Percentiles rank a stretch among this genome's conserved stretches.
Conservation (phyloP, 1,139 yeast species). For the Zygosaccharomyces sapae region DNA sequence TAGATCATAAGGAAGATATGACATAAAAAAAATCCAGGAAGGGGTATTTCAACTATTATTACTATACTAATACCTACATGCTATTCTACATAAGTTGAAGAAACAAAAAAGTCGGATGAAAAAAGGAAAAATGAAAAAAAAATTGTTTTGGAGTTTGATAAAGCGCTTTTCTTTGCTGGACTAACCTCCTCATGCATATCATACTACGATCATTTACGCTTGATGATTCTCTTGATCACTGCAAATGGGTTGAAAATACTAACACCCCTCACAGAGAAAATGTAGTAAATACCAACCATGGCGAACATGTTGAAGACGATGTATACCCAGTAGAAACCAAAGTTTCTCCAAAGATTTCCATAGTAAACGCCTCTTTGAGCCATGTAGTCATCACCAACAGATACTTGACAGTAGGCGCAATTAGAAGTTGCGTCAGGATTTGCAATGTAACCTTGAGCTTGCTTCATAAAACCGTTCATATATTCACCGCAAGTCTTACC, state of each 20-base stretch:
- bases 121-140: not conserved
- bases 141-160: not conserved
- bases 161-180: not conserved
- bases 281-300: slow-evolving; percentile 40
- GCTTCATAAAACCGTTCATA: slow-evolving; percentile 34
- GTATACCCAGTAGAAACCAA: slow-evolving; percentile 51
- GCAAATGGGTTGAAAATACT: slow-evolving; percentile 18
- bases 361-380: slow-evolving; percentile 42
- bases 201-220: slow-evolving; percentile 3
- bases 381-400: slow-evolving; percentile 41
- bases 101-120: not conserved
- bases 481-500: slow-evolving; percentile 55
- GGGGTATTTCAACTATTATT: too few species aligned
- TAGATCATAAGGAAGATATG: too few species aligned
- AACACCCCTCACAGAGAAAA: slow-evolving; percentile 29
- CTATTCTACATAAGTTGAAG: not conserved
- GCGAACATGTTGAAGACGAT: slow-evolving; percentile 44
- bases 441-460: slow-evolving; percentile 39
- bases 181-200: too few species aligned
- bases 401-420: slow-evolving; percentile 42
- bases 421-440: slow-evolving; percentile 36
- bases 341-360: slow-evolving; percentile 53
- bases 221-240: slow-evolving; percentile 14
- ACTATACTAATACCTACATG: too few species aligned
- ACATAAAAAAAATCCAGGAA: too few species aligned